A percentile compares a stretch with the other conserved stretches of the same genome.
These are phyloP conservation scores for Primulina eburnea DNA, from an alignment of 257 asterid species.

Conservation along the genomic window DNA sequence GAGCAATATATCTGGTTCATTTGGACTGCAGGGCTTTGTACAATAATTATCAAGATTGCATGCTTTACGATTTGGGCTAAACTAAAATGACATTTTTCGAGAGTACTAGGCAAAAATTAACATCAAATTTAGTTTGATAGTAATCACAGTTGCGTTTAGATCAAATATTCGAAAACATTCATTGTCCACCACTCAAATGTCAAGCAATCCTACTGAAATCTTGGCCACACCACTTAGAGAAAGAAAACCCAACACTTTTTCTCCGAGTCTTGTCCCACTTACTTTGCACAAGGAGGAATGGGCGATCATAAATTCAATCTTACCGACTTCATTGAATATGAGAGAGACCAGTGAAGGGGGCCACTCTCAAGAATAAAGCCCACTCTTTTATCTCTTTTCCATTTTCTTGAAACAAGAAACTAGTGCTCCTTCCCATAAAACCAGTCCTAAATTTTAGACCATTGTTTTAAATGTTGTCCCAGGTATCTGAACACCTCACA, in stretches of 20 bases:
- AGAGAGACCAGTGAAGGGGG: background rate
- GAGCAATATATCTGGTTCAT: too few relatives aligned
- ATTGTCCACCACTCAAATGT: background rate
- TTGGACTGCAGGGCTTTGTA: too few relatives aligned
- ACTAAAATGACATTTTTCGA: too few relatives aligned
- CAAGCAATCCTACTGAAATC: background rate
- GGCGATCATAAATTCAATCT: background rate
- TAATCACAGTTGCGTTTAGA: background rate
- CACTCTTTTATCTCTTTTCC: conserved; percentile 1
- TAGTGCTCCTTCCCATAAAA: conserved; percentile 30
- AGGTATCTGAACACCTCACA: conserved; percentile 32
- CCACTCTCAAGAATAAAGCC: conserved; percentile 9
- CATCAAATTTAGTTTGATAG: too few relatives aligned
- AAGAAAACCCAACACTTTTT: background rate
- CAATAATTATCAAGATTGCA: too few relatives aligned
- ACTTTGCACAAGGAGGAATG: background rate
- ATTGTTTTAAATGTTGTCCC: conserved; percentile 45
- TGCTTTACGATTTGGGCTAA: too few relatives aligned
- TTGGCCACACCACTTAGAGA: background rate
- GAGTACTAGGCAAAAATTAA: too few relatives aligned
- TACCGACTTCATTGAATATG: background rate
- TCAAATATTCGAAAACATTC: too few relatives aligned
- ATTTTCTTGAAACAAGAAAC: conserved; percentile 39
- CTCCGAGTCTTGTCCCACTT: background rate
- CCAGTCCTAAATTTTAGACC: conserved; percentile 30